These are phyloP conservation scores for Sporothrix variecibatus DNA, from an alignment of 2,329 filamentous ascomycete species.

Conservation along the genomic window DNA sequence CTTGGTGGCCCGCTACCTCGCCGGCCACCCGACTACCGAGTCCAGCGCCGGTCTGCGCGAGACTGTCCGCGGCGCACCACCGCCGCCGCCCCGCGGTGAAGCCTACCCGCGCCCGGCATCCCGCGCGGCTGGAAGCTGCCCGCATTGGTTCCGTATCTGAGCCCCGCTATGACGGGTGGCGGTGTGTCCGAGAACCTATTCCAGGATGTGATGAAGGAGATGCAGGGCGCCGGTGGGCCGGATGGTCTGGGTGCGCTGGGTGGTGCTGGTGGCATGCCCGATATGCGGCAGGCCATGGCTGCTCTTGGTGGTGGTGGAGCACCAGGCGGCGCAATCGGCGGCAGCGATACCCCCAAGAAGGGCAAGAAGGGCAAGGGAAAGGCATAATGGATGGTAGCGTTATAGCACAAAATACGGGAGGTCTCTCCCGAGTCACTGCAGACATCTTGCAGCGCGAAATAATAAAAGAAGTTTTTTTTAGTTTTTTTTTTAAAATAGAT, in stretches of 20 bases:
- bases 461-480: background rate
- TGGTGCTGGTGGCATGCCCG: conserved; percentile 36
- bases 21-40: conserved; percentile 74
- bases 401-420: background rate
- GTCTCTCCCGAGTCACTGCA: no score
- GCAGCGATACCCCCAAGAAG: conserved; percentile 28
- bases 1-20: conserved; percentile 75
- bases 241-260: conserved; percentile 25
- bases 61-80: conserved; percentile 71
- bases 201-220: conserved; percentile 96
- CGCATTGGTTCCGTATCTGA: conserved; percentile 80
- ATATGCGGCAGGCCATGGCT: conserved; percentile 25
- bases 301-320: conserved; percentile 21
- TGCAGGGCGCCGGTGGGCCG: conserved; percentile 54
- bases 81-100: conserved; percentile 63
- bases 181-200: conserved; percentile 93
- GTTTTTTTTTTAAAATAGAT: background rate
- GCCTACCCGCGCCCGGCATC: conserved; percentile 71
- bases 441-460: background rate
- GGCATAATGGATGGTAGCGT: conserved; percentile 25
- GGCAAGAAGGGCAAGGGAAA: conserved; percentile 36
- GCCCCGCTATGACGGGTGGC: conserved; percentile 85
- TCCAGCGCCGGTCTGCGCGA: conserved; percentile 67
- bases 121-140: conserved; percentile 92
- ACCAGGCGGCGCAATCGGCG: conserved; percentile 25